These are phyloP conservation scores for Fonsecaea monophora DNA, from an alignment of 2,329 filamentous ascomycete species.

Conservation along the genomic window DNA sequence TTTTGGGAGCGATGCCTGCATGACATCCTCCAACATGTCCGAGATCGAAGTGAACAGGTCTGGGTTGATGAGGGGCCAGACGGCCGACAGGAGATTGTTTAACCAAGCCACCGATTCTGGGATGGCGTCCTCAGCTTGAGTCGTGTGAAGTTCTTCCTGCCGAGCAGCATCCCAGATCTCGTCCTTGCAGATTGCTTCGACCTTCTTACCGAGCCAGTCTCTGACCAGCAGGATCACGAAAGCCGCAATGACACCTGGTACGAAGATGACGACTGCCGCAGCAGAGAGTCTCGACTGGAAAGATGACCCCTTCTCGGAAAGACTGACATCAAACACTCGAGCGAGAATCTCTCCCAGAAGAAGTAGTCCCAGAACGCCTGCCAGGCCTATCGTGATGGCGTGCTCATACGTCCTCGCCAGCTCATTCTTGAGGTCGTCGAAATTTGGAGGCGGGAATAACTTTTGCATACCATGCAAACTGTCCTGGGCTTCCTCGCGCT, in stretches of 20 bases:
- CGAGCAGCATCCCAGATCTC: constrained; percentile 72
- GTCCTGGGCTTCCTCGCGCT: constrained; percentile 51
- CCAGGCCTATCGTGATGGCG: constrained; percentile 50
- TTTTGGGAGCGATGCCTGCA: constrained; percentile 76
- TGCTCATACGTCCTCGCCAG: constrained; percentile 54
- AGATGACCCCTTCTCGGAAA: constrained; percentile 13
- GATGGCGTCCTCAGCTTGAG: constrained; percentile 48
- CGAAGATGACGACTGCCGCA: constrained; percentile 9
- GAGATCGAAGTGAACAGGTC: constrained; percentile 73
- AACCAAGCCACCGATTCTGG: constrained; percentile 75
- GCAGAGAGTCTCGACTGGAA: constrained; percentile 13
- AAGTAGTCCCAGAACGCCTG: constrained; percentile 37
- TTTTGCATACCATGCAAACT: constrained; percentile 56
- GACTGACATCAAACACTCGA: constrained; percentile 18
- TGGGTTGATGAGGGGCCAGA: constrained; percentile 78
- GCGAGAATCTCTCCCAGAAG: constrained; percentile 25
- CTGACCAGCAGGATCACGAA: constrained; percentile 55
- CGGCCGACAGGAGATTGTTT: constrained; percentile 69
- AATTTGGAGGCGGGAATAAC: constrained; percentile 62
- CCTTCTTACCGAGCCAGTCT: constrained; percentile 67
- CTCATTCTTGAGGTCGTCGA: constrained; percentile 53
- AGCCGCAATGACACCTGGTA: constrained; percentile 25
- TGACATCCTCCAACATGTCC: constrained; percentile 77
- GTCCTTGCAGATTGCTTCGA: constrained; percentile 69
- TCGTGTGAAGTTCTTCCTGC: constrained; percentile 47